Evolutionary conservation across 306 rosid genomes (phyloP).

Genomic region (Herpetospermum pedunculosum): DNA sequence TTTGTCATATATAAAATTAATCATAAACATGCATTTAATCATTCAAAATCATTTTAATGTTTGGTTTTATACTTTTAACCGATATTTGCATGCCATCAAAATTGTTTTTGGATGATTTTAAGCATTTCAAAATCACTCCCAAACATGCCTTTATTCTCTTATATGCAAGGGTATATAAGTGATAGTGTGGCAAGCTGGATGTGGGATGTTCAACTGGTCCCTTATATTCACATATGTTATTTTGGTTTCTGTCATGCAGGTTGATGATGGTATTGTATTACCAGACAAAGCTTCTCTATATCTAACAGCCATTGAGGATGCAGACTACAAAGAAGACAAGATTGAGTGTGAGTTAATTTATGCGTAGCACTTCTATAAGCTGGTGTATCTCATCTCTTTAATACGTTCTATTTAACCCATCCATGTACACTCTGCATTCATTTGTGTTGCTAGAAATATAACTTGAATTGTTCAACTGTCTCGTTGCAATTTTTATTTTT

Average conservation of each 20-base stretch:
- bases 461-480: background rate
- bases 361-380: slow-evolving; percentile 6
- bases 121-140: no score
- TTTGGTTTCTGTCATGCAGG: slow-evolving; percentile 30
- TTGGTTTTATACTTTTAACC: no score
- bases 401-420: background rate
- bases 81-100: no score
- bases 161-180: background rate
- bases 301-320: slow-evolving; percentile 90
- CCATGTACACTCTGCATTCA: background rate
- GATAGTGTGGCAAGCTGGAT: background rate
- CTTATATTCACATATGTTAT: background rate
- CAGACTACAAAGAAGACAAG: slow-evolving; percentile 96
- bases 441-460: background rate
- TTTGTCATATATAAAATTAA: no score
- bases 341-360: slow-evolving; percentile 72
- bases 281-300: slow-evolving; percentile 83
- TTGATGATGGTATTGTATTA: slow-evolving; percentile 60
- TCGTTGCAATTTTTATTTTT: background rate
- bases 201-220: background rate
- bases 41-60: no score
- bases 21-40: no score
- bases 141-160: no score
- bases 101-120: no score
- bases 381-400: background rate